phyloP scores from a whole-genome alignment of 2,329 filamentous ascomycete genomes.

The Colletotrichum destructivum region DNA sequence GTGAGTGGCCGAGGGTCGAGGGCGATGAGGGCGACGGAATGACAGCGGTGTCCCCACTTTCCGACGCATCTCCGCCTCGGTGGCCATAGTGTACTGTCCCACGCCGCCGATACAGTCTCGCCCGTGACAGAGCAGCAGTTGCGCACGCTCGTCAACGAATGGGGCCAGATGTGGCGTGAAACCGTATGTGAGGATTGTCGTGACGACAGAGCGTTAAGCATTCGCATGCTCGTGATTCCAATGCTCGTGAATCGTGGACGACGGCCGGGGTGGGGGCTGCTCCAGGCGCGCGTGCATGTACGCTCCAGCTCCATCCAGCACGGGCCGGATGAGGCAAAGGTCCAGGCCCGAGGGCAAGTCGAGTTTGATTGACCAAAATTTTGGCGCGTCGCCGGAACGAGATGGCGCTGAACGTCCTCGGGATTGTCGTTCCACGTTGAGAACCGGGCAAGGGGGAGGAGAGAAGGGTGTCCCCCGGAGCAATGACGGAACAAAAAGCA shows the following conservation, averaged over 20 bases:
- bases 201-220: not conserved
- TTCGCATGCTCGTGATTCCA: slow-evolving; percentile 1
- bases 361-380: slow-evolving; percentile 39
- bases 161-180: slow-evolving; percentile 3
- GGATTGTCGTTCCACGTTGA: slow-evolving; percentile 31
- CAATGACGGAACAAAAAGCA: slow-evolving; percentile 35
- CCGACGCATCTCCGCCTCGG: slow-evolving; percentile 18
- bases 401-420: slow-evolving; percentile 34
- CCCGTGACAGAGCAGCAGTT: slow-evolving; percentile 2
- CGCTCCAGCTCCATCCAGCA: slow-evolving; percentile 31
- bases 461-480: slow-evolving; percentile 25
- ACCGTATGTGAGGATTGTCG: not conserved
- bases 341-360: slow-evolving; percentile 21
- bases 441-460: slow-evolving; percentile 23
- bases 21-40: not conserved
- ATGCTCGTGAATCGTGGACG: slow-evolving; percentile 14
- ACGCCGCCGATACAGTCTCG: not conserved
- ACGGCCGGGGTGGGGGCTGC: slow-evolving; percentile 37
- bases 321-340: slow-evolving; percentile 26
- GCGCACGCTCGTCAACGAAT: slow-evolving; percentile 8
- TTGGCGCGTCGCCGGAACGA: slow-evolving; percentile 37
- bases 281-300: slow-evolving; percentile 16
- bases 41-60: slow-evolving; percentile 18
- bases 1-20: slow-evolving; percentile 14
- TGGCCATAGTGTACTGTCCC: not conserved